phyloP scores from a whole-genome alignment of 1,284 basidiomycete species.

The Hypsizygus ulmarius region DNA sequence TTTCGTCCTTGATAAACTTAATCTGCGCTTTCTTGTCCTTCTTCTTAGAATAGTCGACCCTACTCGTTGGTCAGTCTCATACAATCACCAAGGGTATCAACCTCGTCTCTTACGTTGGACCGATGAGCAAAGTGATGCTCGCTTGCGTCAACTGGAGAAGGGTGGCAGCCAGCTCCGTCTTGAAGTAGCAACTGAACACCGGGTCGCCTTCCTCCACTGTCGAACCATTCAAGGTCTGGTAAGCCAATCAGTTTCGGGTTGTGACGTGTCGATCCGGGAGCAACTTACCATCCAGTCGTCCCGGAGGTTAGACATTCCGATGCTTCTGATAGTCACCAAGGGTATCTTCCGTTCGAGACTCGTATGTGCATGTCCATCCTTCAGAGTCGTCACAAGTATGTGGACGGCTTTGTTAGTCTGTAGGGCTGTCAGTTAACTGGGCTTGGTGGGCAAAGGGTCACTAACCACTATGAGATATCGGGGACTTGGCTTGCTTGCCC shows the following conservation, averaged over 20 bases:
- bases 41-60: constrained; percentile 92
- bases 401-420: constrained; percentile 91
- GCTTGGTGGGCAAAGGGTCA: constrained; percentile 12
- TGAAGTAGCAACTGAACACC: constrained; percentile 88
- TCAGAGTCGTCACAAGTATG: constrained; percentile 72
- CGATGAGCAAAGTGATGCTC: constrained; percentile 72
- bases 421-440: background rate
- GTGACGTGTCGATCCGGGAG: background rate
- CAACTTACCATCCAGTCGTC: constrained; percentile 90
- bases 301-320: constrained; percentile 84
- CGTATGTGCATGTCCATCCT: constrained; percentile 60
- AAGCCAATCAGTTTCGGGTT: constrained; percentile 3
- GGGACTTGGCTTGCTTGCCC: constrained; percentile 91
- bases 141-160: constrained; percentile 82
- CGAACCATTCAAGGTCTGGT: constrained; percentile 57
- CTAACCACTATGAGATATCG: constrained; percentile 88
- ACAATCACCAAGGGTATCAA: background rate
- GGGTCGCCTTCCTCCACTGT: constrained; percentile 94
- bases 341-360: constrained; percentile 88
- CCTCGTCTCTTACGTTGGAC: constrained; percentile 60
- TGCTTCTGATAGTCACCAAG: constrained; percentile 80
- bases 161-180: constrained; percentile 90
- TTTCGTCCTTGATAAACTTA: constrained; percentile 89
- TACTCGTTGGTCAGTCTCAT: constrained; percentile 28
- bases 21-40: constrained; percentile 93